Percentiles rank a stretch among this genome's conserved stretches.
Conservation (phyloP, 2,329 filamentous ascomycete genomes). For the Neoscytalidium dimidiatum region DNA sequence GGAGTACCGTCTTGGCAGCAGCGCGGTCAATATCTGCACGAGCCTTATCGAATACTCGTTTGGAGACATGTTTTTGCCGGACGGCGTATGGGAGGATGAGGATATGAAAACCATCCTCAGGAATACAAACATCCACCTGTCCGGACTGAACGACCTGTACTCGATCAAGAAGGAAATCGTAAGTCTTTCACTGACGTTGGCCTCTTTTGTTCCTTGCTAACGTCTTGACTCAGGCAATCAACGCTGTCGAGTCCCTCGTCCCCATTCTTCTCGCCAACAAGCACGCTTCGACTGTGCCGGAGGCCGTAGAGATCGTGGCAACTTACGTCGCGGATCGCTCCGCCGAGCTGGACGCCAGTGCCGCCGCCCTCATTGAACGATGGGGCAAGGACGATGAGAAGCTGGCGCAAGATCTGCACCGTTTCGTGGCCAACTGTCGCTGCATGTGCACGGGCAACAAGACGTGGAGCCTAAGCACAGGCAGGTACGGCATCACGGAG, state of each 20-base stretch:
- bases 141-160: constrained; percentile 6
- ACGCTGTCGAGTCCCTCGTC: not conserved
- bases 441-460: constrained; percentile 11
- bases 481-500: constrained; percentile 4
- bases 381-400: not conserved
- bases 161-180: constrained; percentile 9
- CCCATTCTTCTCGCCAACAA: constrained; percentile 2
- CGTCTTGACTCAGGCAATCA: not conserved
- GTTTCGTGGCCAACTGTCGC: not conserved
- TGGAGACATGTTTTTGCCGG: not conserved
- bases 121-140: constrained; percentile 10
- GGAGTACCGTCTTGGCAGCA: constrained; percentile 4
- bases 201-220: not conserved
- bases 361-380: not conserved
- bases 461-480: constrained; percentile 12
- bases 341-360: not conserved
- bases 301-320: not conserved
- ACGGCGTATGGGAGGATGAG: not conserved
- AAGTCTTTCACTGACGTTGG: not conserved
- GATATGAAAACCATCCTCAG: not conserved
- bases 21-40: constrained; percentile 5
- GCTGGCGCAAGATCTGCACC: not conserved
- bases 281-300: not conserved
- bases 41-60: not conserved
- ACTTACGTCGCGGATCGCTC: not conserved